These are phyloP conservation scores for Teunomyces tritomae DNA, from an alignment of 805 yeast genomes.

Conservation along the genomic window DNA sequence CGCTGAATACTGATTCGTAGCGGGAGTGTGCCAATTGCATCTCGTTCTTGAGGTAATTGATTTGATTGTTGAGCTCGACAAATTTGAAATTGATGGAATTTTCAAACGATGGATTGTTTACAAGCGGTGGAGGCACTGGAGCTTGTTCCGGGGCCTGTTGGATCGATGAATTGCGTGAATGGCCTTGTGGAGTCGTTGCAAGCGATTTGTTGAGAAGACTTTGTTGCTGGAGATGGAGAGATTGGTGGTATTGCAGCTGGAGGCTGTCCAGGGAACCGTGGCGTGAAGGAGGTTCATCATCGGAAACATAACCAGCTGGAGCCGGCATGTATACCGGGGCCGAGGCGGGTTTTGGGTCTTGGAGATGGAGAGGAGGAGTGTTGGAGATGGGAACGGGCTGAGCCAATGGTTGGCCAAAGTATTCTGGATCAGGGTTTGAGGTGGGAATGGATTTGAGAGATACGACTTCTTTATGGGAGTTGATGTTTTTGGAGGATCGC, in stretches of 20 bases:
- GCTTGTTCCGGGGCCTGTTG: not conserved
- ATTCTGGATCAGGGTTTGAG: slow-evolving; percentile 10
- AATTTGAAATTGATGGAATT: slow-evolving; percentile 21
- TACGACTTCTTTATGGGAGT: slow-evolving; percentile 39
- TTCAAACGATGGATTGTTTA: slow-evolving; percentile 14
- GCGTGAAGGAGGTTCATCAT: not conserved
- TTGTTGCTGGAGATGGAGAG: slow-evolving; percentile 1
- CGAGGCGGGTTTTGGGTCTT: not conserved
- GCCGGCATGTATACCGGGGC: not conserved
- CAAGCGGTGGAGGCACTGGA: slow-evolving; percentile 9
- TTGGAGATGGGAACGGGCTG: not conserved
- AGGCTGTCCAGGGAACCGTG: slow-evolving; percentile 1
- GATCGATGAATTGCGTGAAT: not conserved
- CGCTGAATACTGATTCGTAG: slow-evolving; percentile 48
- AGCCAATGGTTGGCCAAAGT: slow-evolving; percentile 1
- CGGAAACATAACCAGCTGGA: not conserved
- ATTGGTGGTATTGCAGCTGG: slow-evolving; percentile 3
- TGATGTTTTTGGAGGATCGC: slow-evolving; percentile 50
- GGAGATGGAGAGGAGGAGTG: not conserved
- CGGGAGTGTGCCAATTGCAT: slow-evolving; percentile 41
- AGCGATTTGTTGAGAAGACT: not conserved
- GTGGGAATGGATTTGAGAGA: slow-evolving; percentile 31
- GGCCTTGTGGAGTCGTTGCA: not conserved
- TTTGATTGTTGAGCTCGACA: slow-evolving; percentile 38
- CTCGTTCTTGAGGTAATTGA: slow-evolving; percentile 39